Base-by-base conservation (phyloP, 2,329 filamentous ascomycete species). In the Fusarium anthophilum region DNA sequence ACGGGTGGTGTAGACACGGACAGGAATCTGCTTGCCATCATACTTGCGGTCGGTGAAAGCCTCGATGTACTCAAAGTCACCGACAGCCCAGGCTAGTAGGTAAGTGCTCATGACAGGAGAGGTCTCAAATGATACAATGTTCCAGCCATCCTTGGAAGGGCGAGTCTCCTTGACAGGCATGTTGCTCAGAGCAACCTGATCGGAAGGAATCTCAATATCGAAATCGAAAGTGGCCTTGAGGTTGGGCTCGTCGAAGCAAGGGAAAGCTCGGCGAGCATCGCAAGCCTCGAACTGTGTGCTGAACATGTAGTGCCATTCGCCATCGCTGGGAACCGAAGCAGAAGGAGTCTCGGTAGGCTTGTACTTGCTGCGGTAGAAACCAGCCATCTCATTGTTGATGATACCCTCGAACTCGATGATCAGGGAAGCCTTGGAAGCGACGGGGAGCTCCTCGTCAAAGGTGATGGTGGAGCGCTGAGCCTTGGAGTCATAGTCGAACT, bases 201-300 rank as follows among this genome's bases (percentile, higher is more conserved):
- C 94, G 53, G 93, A 91, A 22, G 96, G 96, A 53, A 98, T 89
- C 85, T 98, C 96, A 72, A 99, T 93, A 79, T 95, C 89, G 68
- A 99, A 93, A 82, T 98, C 95, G 80, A 98, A 98, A 6, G 95
- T 96, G 17, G 96, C 94, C 85, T 99, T 99, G 74, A 98, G 89
- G 79, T 97, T 98, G 47, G 96, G 96, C 85, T 99, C 96, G 80
- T 99, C 96, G 80, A 98, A 98, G 86, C 96, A 99, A 54, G 96
- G 96, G 84, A 99, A 98, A 14, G 96, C 96, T 76, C 95, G 90
- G 74, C 96, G 92, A 70, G 96, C 96, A 84, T 99, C 96, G 80
- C 95, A 98, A 51, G 95, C 93, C 86, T 99, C 96, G 80, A 99
- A 99, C 82, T 99, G 96, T 55, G 96, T 99, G 86, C 94, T 97